These are phyloP conservation scores for Fraxinus quadrangulata DNA, from an alignment of 257 asterid species.

Conservation along the genomic window DNA sequence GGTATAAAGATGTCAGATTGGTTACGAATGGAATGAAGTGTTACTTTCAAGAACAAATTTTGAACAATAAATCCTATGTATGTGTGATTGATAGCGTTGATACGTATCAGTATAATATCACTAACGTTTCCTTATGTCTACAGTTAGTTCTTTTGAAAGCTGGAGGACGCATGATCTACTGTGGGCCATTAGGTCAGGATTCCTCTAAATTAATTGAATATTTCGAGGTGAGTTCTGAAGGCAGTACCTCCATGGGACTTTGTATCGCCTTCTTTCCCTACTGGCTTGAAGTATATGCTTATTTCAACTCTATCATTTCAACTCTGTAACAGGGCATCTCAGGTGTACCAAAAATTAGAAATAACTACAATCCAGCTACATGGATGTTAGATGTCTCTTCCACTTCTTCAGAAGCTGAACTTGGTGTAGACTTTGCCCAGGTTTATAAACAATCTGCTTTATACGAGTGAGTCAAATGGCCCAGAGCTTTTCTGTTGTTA, in stretches of 20 bases:
- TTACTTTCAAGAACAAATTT: background rate
- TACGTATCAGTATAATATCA: background rate
- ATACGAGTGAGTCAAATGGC: conserved; percentile 25
- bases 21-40: background rate
- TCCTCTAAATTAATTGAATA: conserved; percentile 28
- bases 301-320: background rate
- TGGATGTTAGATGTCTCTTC: conserved; percentile 42
- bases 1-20: background rate
- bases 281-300: background rate
- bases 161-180: conserved; percentile 32
- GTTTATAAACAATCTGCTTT: conserved; percentile 30
- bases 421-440: conserved; percentile 34
- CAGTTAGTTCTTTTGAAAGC: conserved; percentile 33
- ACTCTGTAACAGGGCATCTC: conserved; percentile 24
- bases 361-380: conserved; percentile 37
- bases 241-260: background rate
- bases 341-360: conserved; percentile 31
- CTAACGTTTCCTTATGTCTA: background rate
- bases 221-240: conserved; percentile 23
- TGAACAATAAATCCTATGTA: background rate
- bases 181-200: conserved; percentile 32
- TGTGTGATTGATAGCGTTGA: background rate
- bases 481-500: background rate
- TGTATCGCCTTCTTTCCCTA: background rate
- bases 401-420: conserved; percentile 35